Evolutionary conservation across 495 filamentous ascomycete species (phyloP).

Genomic region (Aspergillus heteromorphus): DNA sequence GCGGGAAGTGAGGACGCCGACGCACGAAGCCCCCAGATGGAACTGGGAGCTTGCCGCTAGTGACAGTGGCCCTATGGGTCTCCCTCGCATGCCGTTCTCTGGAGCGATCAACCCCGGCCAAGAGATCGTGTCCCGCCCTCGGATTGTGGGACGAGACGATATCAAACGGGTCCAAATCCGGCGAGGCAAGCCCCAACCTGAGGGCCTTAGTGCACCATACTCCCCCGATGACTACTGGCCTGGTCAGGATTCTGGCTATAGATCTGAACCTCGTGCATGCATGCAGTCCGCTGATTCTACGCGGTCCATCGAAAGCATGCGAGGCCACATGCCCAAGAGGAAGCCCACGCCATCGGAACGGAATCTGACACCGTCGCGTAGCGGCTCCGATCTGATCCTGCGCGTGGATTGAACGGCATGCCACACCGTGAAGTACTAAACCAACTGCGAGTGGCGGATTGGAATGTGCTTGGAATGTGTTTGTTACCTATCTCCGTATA

Average conservation of each 20-base stretch:
- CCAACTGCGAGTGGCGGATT: too few relatives aligned
- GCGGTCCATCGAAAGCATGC: constrained; percentile 1
- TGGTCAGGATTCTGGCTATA: constrained; percentile 5
- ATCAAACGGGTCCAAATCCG: constrained; percentile 34
- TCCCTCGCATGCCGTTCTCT: constrained; percentile 8
- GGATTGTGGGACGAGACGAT: constrained; percentile 31
- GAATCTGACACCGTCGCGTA: constrained; percentile 33
- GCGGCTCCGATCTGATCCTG: constrained; percentile 33
- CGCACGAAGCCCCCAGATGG: constrained; percentile 1
- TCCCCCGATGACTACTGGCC: constrained; percentile 32
- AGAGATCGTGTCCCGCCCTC: constrained; percentile 32
- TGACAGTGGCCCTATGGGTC: constrained; percentile 1
- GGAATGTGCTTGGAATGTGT: too few relatives aligned
- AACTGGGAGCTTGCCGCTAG: not conserved
- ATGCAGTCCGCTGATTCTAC: constrained; percentile 4
- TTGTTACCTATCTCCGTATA: too few relatives aligned
- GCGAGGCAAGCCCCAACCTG: constrained; percentile 24
- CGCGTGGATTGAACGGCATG: constrained; percentile 27
- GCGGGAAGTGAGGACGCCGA: constrained; percentile 19
- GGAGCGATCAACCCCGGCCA: constrained; percentile 11
- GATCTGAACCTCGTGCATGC: not conserved
- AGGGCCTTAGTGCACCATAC: constrained; percentile 24
- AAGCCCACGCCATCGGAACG: constrained; percentile 26
- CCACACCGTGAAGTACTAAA: too few relatives aligned
- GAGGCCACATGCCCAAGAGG: constrained; percentile 11